Base-by-base conservation (phyloP, 345 rosid genomes). In the Carallia pectinifolia region DNA sequence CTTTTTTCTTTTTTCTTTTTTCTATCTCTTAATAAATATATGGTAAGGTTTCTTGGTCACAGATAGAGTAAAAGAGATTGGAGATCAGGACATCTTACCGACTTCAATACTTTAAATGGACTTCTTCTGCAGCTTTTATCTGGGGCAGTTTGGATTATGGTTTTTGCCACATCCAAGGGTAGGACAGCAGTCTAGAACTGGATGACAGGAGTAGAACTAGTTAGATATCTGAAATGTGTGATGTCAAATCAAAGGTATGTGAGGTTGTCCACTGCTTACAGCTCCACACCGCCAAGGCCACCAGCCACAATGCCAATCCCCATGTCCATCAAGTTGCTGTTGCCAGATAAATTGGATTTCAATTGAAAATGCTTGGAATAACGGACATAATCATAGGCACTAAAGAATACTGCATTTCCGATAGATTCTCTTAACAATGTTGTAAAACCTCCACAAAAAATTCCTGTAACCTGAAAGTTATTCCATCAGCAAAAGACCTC, bases 111-210 rank as follows among this genome's bases (percentile, higher is more conserved):
- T 75, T 39, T 75, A 54, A 92, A 85, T 53, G 97, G 97, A 74
- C 90, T 92, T 72, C 85, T 81, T 29, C 89, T 73, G 37, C 79
- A 75, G 74, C 71, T 75, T 78, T 78, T 84, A 69, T 86, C 90
- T 58, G 87, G 80, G 67, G 88, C 68, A 53, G 97, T 95, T 81
- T 95, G 97, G 71, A 90, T 95, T 48, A 95, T 84, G 40, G 97
- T 95, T 82, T 95, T 95, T 3, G 97, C 97, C 62, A 94, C 95
- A 68, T 89, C 97, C 72, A 91, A 73, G 12, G 98, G 97, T 73
- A 94, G 69, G 76, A 94, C 81, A 61, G 87, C 86, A 33, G 88
- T 85, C 97, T 97, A 95, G 73, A 84, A 95, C 96, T 95, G 65
- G 30, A 53, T 27, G 12, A 44, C 50, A 44, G 16, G 5, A 44